Base-by-base conservation (phyloP, 306 rosid species). In the Comarum palustre region DNA sequence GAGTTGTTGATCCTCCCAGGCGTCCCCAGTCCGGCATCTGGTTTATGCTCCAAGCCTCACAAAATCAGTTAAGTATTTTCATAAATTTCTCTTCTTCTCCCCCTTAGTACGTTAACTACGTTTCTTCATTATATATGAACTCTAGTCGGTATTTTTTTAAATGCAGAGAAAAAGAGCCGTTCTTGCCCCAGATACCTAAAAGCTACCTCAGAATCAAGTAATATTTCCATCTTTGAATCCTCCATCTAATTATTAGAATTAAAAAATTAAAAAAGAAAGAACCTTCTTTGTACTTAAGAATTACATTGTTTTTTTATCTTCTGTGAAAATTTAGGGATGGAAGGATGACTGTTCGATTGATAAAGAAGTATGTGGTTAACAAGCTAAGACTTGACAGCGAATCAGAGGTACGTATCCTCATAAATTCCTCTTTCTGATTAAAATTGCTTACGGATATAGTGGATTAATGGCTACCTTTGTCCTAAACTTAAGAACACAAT, bases 151-250 rank as follows among this genome's bases (percentile, higher is more conserved):
- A 42, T 76, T 77, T 41, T 65, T 42, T 27, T 76, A 50, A 77
- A 83, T 86, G 95, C 87, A 95, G 99, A 77, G 76, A 68, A 29
- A 95, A 82, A 78, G 88, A 91, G 74, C 96, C 97, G 15, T 87
- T 87, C 79, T 84, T 95, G 86, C 97, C 96, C 19, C 99, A 91
- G 66, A 90, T 91, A 84, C 83, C 96, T 51, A 95, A 90, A 87
- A 91, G 87, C 86, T 91, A 88, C 81, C 89, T 95, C 19, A 84
- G 97, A 84, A 95, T 95, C 94, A 91, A 90, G 99, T 95, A 77
- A 82, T 70, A 72, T 36, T 51, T 32, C 31, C 24, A 36, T 29
- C 73, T 22, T 51, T n/a, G 15, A 32, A 27, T 14, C 38, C 31
- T 45, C 20, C 29, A 24, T 13, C 39, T 22, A 41, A 2, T 34